These are phyloP conservation scores for Steccherinum ochraceum DNA, from an alignment of 768 basidiomycete genomes.

Conservation along the genomic window DNA sequence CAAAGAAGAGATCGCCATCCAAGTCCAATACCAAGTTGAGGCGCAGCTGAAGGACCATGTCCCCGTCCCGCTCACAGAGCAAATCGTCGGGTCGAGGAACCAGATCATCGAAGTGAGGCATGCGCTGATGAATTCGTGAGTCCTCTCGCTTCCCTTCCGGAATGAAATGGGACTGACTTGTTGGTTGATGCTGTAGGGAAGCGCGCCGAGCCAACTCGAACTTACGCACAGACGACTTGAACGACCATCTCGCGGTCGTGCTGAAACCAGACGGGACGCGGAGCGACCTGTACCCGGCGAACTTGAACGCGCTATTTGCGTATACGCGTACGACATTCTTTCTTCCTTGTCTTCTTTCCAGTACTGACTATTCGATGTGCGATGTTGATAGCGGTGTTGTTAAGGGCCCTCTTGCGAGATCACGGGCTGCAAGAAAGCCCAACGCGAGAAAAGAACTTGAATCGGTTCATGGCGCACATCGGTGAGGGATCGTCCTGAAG, in stretches of 20 bases:
- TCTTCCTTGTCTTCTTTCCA: too few species aligned
- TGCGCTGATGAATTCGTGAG: constrained; percentile 50
- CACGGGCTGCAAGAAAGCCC: constrained; percentile 42
- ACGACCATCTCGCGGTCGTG: constrained; percentile 41
- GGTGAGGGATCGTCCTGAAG: constrained; percentile 28
- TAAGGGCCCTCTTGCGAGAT: constrained; percentile 39
- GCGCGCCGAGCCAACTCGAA: constrained; percentile 43
- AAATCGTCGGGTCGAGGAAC: constrained; percentile 35
- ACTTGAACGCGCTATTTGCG: constrained; percentile 42
- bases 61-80: constrained; percentile 39
- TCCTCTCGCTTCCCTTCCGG: constrained; percentile 6
- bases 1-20: constrained; percentile 31
- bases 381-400: constrained; percentile 30
- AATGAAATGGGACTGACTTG: constrained; percentile 3
- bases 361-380: neutral
- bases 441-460: constrained; percentile 38
- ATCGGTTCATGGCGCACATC: constrained; percentile 50
- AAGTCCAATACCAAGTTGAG: constrained; percentile 42
- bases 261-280: constrained; percentile 41
- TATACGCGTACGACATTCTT: constrained; percentile 46
- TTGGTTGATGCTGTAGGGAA: constrained; percentile 28
- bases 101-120: constrained; percentile 38
- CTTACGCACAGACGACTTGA: constrained; percentile 31
- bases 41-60: constrained; percentile 42
- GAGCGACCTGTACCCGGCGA: constrained; percentile 42